A percentile compares a stretch with the other conserved stretches of the same genome.
These are phyloP conservation scores for Cyberlindnera misumaiensis DNA, from an alignment of 805 yeast genomes.

Conservation along the genomic window DNA sequence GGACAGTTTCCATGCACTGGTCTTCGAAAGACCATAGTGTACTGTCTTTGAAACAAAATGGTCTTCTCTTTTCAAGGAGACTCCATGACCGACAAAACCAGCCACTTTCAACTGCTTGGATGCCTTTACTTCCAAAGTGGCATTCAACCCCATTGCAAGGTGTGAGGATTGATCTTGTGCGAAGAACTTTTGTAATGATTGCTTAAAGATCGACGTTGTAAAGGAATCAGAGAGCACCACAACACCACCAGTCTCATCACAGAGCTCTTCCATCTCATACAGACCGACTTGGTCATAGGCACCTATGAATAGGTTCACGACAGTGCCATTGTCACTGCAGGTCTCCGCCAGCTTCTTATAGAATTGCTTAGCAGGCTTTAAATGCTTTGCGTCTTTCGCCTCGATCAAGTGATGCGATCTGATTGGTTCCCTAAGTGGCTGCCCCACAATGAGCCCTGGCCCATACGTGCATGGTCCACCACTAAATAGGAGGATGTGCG, in stretches of 20 bases:
- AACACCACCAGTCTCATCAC: conserved; percentile 55
- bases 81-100: conserved; percentile 60
- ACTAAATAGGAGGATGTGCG: conserved; percentile 45
- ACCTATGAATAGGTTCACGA: conserved; percentile 54
- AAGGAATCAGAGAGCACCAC: conserved; percentile 60
- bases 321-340: conserved; percentile 44
- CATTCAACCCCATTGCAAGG: conserved; percentile 50
- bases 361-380: conserved; percentile 36
- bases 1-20: conserved; percentile 56
- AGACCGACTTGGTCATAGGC: conserved; percentile 66
- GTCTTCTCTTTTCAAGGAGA: conserved; percentile 33
- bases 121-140: conserved; percentile 50
- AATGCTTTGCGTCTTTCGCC: conserved; percentile 34
- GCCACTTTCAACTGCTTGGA: conserved; percentile 44
- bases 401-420: conserved; percentile 62
- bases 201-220: conserved; percentile 90
- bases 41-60: conserved; percentile 12
- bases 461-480: conserved; percentile 66
- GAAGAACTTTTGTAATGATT: conserved; percentile 73
- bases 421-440: conserved; percentile 52
- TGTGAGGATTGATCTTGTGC: conserved; percentile 29
- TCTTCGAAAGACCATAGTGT: conserved; percentile 41
- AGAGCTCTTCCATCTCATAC: conserved; percentile 55
- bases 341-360: conserved; percentile 43
- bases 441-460: conserved; percentile 54